Percentiles rank a stretch among this genome's conserved stretches.
Conservation (phyloP, 2,329 filamentous ascomycete genomes). For the Dactylonectria macrodidyma region DNA sequence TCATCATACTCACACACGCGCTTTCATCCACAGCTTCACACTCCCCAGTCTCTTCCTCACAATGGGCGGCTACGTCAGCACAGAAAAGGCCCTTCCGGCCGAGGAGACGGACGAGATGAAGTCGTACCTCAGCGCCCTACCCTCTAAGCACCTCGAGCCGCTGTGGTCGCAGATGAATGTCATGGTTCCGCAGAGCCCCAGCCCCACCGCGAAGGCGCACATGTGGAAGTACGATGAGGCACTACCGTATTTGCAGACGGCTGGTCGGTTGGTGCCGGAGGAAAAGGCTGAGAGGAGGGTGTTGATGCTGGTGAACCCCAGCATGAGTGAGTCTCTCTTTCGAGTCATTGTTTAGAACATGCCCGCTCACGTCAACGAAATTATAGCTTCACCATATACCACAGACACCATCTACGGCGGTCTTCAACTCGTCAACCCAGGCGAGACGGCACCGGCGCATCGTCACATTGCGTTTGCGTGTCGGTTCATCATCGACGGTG, state of each 20-base stretch:
- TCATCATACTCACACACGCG: background rate
- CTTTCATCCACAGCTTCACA: background rate
- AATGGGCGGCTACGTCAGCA: constrained; percentile 36
- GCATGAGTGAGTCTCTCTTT: constrained; percentile 57
- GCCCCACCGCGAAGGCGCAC: constrained; percentile 58
- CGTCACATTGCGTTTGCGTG: constrained; percentile 70
- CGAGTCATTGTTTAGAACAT: fast-evolving
- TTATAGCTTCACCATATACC: constrained; percentile 62
- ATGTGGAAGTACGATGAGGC: constrained; percentile 57
- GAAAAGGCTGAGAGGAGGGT: constrained; percentile 60
- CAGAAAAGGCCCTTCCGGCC: constrained; percentile 3
- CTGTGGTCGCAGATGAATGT: constrained; percentile 65
- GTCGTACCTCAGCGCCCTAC: constrained; percentile 48
- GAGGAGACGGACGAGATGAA: constrained; percentile 46
- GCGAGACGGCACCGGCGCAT: constrained; percentile 69
- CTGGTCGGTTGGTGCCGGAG: constrained; percentile 55
- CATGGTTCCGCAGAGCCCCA: constrained; percentile 63
- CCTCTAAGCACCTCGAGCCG: constrained; percentile 54
- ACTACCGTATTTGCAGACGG: constrained; percentile 53
- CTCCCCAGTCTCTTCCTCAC: too few species aligned
- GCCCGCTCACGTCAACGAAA: background rate
- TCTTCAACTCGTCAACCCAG: constrained; percentile 69
- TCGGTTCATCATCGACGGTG: constrained; percentile 71
- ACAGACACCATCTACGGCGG: constrained; percentile 69
- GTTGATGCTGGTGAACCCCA: constrained; percentile 61